These are phyloP conservation scores for Mycosphaerella sp. DNA, from an alignment of 2,329 filamentous ascomycete genomes.

Conservation along the genomic window DNA sequence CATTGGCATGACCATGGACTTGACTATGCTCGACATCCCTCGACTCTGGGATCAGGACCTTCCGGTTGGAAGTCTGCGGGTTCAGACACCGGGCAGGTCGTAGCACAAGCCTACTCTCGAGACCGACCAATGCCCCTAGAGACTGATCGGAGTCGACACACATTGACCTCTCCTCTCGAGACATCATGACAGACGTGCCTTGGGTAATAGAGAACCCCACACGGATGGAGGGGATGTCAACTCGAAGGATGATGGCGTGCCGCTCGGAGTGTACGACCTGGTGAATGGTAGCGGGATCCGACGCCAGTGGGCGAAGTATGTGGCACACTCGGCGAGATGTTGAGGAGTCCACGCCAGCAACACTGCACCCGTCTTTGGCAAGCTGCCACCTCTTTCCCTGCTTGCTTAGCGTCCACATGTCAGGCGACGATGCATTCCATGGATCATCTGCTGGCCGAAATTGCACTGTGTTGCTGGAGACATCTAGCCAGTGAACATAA, in stretches of 20 bases:
- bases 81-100: not conserved
- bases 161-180: conserved; percentile 7
- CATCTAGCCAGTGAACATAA: conserved; percentile 57
- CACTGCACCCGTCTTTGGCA: not conserved
- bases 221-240: conserved; percentile 23
- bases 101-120: conserved; percentile 54
- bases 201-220: conserved; percentile 21
- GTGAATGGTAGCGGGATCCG: conserved; percentile 10
- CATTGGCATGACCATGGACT: conserved; percentile 42
- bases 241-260: conserved; percentile 4
- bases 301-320: conserved; percentile 39
- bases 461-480: conserved; percentile 44
- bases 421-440: conserved; percentile 16
- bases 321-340: conserved; percentile 45
- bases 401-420: conserved; percentile 32
- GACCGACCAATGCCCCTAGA: conserved; percentile 54
- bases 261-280: conserved; percentile 6
- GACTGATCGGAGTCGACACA: conserved; percentile 50
- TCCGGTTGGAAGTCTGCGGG: conserved; percentile 34
- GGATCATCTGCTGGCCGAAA: conserved; percentile 38
- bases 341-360: conserved; percentile 13
- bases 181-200: conserved; percentile 2
- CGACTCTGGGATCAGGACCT: conserved; percentile 47
- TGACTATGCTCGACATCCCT: conserved; percentile 30
- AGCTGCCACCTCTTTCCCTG: conserved; percentile 37